A percentile compares a stretch with the other conserved stretches of the same genome.
These are phyloP conservation scores for Mercurialis annua DNA, from an alignment of 345 rosid genomes.

Conservation along the genomic window DNA sequence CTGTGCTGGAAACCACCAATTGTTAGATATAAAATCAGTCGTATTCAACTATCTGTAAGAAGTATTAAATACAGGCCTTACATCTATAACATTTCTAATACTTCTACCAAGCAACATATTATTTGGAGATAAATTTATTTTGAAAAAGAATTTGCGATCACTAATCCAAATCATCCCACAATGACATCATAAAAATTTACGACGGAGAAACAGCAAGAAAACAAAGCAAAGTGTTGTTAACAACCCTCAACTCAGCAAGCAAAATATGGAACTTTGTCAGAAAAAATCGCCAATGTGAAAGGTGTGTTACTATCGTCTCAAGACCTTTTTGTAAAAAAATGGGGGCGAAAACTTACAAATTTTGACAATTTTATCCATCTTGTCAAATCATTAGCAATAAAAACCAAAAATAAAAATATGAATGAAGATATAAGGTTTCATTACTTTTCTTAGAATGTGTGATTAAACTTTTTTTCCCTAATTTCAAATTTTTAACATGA, in stretches of 20 bases:
- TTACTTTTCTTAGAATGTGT: too few relatives aligned
- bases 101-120: neutral
- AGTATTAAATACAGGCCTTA: neutral
- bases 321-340: neutral
- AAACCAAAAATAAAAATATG: too few relatives aligned
- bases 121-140: neutral
- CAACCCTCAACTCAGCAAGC: neutral
- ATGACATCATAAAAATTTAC: neutral
- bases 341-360: too few relatives aligned
- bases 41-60: neutral
- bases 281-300: too few relatives aligned
- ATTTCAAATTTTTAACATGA: too few relatives aligned
- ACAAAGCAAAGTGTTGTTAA: neutral
- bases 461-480: too few relatives aligned
- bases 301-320: neutral
- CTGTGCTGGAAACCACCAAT: conserved; percentile 67
- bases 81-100: neutral
- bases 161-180: neutral
- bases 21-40: conserved; percentile 21
- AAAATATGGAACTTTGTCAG: too few relatives aligned
- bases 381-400: too few relatives aligned
- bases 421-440: too few relatives aligned
- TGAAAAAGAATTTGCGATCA: neutral
- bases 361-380: too few relatives aligned
- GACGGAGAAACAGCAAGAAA: neutral